Base-by-base conservation (phyloP, 1,284 basidiomycete genomes). In the Xanthoconium separans region DNA sequence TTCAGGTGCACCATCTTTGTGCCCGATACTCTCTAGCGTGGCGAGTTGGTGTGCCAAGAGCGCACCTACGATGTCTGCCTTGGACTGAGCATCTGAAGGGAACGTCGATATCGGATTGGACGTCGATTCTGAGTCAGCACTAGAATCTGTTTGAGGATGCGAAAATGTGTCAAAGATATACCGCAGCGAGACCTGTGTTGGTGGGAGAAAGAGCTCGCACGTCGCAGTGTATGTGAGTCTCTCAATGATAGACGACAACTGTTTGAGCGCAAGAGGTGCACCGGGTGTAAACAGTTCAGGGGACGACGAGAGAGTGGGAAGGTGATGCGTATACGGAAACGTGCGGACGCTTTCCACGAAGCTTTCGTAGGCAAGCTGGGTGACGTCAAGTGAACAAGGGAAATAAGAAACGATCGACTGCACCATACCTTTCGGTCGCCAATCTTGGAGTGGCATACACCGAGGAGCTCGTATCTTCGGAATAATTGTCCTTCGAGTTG, bases 401-500 rank as follows among this genome's bases (percentile, higher is more conserved):
- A 24, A 24, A 16, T 31, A 31, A 4, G 1, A 31, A 33, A 30
- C 33, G 27, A 13, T 43, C 13, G 50, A 51, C 27, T 36, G n/a
- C 24, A 31, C 63, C 74, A 15, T 44, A 85, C 86, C 78, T 80
- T 82, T 18, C 86, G 76, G 62, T 93, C 85, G 0, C 84, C 84
- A 41, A 82, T 84, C 68, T 89, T 92, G 39, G 79, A 77, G 64
- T 83, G 83, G 65, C 89, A 92, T 3, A 86, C 82, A 0, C 82
- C 90, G 22, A 94, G 73, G n/a, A 93, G 71, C 69, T 94, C 91
- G 78, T 84, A 92, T 39, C 91, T 75, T 39, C 84, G 78, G 59
- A 80, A 82, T 30, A 91, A 57, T 59, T 87, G 83, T 24, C 84
- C 80, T 54, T 81, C 77, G 4, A 91, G 73, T 54, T 81, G 77